Conservation (phyloP, 257 asterid species). For the Nyctanthes arbortristis region DNA sequence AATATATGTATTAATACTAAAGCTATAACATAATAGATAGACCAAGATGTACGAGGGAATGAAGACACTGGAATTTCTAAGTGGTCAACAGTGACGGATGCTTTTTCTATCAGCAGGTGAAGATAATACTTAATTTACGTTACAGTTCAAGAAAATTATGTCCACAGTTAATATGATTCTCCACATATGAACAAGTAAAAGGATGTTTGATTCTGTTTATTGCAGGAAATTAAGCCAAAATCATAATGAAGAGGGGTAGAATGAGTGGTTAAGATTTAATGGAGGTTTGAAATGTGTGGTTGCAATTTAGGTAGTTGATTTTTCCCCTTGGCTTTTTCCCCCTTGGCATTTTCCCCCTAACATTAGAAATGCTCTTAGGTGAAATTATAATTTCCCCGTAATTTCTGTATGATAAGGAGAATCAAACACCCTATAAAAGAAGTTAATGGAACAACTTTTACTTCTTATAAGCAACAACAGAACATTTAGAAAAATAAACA, state of each 20-base stretch:
- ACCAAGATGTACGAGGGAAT: not conserved
- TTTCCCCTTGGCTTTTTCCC: too few relatives aligned
- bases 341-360: too few relatives aligned
- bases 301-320: too few relatives aligned
- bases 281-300: too few relatives aligned
- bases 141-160: not conserved
- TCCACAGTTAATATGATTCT: not conserved
- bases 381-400: too few relatives aligned
- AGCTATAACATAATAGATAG: not conserved
- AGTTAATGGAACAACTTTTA: not conserved
- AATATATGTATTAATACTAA: not conserved
- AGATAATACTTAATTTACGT: conserved; percentile 2
- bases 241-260: too few relatives aligned
- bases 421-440: not conserved
- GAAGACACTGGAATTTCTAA: not conserved
- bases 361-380: too few relatives aligned
- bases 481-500: not conserved
- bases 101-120: not conserved
- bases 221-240: too few relatives aligned
- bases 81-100: not conserved
- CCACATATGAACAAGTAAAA: not conserved
- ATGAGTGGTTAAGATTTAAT: too few relatives aligned
- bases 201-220: too few relatives aligned
- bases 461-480: not conserved
- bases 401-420: too few relatives aligned